Conservation (phyloP, 768 basidiomycete species). For the Cubamyces sp. region DNA sequence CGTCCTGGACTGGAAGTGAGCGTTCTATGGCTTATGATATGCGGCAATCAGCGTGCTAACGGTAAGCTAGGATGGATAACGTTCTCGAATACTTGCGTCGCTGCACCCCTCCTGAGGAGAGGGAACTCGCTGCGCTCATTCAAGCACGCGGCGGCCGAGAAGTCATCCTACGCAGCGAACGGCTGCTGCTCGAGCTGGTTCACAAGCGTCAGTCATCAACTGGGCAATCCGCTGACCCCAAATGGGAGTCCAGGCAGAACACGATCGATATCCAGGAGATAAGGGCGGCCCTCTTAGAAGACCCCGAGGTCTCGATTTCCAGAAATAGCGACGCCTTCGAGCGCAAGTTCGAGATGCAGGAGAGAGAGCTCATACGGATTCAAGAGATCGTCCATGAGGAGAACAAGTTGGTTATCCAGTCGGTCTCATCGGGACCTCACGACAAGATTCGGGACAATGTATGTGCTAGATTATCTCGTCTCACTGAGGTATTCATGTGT, state of each 20-base stretch:
- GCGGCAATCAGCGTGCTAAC: not conserved
- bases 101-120: slow-evolving; percentile 9
- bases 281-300: slow-evolving; percentile 9
- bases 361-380: slow-evolving; percentile 41
- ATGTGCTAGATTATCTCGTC: slow-evolving; percentile 14
- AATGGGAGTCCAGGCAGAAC: not conserved
- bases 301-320: slow-evolving; percentile 36
- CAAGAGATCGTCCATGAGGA: slow-evolving; percentile 37
- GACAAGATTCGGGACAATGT: slow-evolving; percentile 47
- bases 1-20: slow-evolving; percentile 16
- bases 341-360: slow-evolving; percentile 51
- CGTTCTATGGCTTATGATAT: not conserved
- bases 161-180: not conserved
- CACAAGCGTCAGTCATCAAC: not conserved
- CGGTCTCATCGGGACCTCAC: slow-evolving; percentile 47
- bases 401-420: slow-evolving; percentile 44
- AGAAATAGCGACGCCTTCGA: slow-evolving; percentile 50
- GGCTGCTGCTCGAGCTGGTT: slow-evolving; percentile 2
- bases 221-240: not conserved
- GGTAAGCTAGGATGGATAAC: not conserved
- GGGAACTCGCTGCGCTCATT: slow-evolving; percentile 7
- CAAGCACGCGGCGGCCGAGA: not conserved
- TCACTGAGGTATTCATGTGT: not conserved
- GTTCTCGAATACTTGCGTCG: not conserved
- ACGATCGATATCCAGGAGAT: slow-evolving; percentile 14